Evolutionary conservation across 208 protist species (phyloP).

Genomic region (Acanthamoeba sp.): DNA sequence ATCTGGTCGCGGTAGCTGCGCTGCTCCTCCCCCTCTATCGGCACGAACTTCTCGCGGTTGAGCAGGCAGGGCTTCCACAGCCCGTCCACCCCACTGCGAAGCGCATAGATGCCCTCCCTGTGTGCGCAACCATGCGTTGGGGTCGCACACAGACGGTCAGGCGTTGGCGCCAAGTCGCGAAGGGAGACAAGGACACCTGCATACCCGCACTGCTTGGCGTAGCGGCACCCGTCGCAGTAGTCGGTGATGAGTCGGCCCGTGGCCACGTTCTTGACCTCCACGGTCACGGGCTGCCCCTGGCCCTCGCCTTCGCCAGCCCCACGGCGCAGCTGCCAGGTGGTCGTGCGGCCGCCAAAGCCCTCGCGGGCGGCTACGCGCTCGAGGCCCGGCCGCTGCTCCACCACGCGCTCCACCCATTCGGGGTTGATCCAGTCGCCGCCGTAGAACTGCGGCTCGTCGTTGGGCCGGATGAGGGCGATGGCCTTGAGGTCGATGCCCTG

Average conservation of each 20-base stretch:
- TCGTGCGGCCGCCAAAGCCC: constrained; percentile 61
- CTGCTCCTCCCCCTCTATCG: not conserved
- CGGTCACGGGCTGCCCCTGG: not conserved
- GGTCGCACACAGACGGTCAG: too few relatives aligned
- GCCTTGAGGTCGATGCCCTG: constrained; percentile 70
- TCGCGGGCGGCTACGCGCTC: constrained; percentile 29
- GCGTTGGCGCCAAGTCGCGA: too few relatives aligned
- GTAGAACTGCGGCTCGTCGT: constrained; percentile 47
- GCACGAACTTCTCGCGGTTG: constrained; percentile 54
- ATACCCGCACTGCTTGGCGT: not conserved
- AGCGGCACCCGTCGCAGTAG: constrained; percentile 1
- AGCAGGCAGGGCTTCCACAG: constrained; percentile 67
- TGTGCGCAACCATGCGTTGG: too few relatives aligned
- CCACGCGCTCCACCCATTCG: constrained; percentile 34
- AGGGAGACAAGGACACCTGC: not conserved
- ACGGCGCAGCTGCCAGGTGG: constrained; percentile 5
- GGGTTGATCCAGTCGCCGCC: constrained; percentile 61
- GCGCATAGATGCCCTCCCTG: constrained; percentile 61
- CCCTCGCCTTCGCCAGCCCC: not conserved
- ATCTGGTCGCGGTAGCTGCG: constrained; percentile 41
- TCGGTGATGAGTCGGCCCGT: constrained; percentile 60
- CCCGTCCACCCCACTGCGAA: constrained; percentile 50
- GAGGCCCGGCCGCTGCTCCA: not conserved
- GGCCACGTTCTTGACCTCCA: constrained; percentile 73
- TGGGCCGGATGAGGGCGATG: constrained; percentile 60